Evolutionary conservation across 352 stramenopile genomes (phyloP), one percentile per base, ranked within the genome.

Genomic region (Phytophthora pisi): DNA sequence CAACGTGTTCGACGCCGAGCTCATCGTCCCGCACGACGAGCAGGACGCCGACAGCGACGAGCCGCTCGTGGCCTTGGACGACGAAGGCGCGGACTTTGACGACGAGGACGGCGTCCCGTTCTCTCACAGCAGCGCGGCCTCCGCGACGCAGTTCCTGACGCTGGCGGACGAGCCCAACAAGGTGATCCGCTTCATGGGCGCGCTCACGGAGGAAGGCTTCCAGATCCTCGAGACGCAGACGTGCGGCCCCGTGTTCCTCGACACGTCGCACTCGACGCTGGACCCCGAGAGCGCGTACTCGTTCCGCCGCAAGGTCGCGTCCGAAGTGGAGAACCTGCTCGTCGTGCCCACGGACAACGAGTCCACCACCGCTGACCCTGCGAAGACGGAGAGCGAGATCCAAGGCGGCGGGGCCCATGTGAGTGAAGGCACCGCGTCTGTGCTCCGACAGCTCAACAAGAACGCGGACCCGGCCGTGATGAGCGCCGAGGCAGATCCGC

Each of bases 231-330:
- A 91, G 58, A 64, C 84, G 47, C 83, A 91, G 61, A 82, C 51
- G 28, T 88, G 83, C 47, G 81, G 81, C 0, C 81, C 81, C 28
- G 60, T 91, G 36, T 91, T 91, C 52, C 67, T 91, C 2, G 79
- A 91, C 51, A 86, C 75, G 26, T 85, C 79, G 1, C 77, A 90
- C 56, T 86, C 77, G 45, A 91, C 81, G n/a, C 61, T 90, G n/a
- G 79, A 91, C 34, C 79, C 79, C 1, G 70, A 81, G 40, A 85
- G 67, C 59, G 26, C 72, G 20, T 81, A 70, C 34, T 87, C 75
- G 23, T 91, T 90, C 63, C 77, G 77, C 5, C 75, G 81, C 23
- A 66, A 82, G 5, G 79, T 91, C 15, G 76, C 69, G 1, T 71
- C 73, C 7, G 83, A 89, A 68, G 79, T 86, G 0, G 77, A 89